Conservation (phyloP, 2,329 filamentous ascomycete species). For the Chaetothyriales sp. region DNA sequence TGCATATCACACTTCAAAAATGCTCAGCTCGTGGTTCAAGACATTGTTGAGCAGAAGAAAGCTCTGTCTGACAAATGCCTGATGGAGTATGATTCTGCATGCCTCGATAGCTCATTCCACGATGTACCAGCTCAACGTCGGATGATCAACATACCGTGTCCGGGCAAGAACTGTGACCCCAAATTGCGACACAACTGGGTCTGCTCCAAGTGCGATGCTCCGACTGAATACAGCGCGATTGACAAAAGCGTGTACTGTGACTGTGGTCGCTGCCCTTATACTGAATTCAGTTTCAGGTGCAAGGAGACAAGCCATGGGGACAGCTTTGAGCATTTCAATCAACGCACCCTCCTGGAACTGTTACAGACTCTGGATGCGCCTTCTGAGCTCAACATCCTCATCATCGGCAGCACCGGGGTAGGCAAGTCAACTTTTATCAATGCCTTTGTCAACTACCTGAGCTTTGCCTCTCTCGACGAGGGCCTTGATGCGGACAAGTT, state of each 20-base stretch:
- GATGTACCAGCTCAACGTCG: constrained; percentile 18
- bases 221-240: constrained; percentile 19
- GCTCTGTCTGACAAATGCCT: constrained; percentile 16
- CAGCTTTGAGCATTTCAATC: constrained; percentile 13
- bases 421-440: constrained; percentile 38
- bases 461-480: constrained; percentile 24
- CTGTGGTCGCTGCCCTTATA: constrained; percentile 21
- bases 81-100: constrained; percentile 7
- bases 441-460: constrained; percentile 33
- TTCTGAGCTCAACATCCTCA: constrained; percentile 29
- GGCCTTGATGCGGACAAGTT: constrained; percentile 21
- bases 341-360: constrained; percentile 8
- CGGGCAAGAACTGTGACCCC: constrained; percentile 16
- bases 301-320: constrained; percentile 17
- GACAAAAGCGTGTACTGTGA: constrained; percentile 26
- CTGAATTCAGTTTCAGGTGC: constrained; percentile 23
- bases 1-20: constrained; percentile 13
- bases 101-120: constrained; percentile 10
- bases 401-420: constrained; percentile 35
- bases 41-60: constrained; percentile 13
- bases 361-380: constrained; percentile 18
- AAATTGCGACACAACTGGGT: constrained; percentile 12
- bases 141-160: constrained; percentile 24
- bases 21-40: constrained; percentile 5
- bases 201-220: constrained; percentile 18